A percentile compares a stretch with the other conserved stretches of the same genome.
Conservation (phyloP, 306 rosid genomes). For the Acacia acuminata region DNA sequence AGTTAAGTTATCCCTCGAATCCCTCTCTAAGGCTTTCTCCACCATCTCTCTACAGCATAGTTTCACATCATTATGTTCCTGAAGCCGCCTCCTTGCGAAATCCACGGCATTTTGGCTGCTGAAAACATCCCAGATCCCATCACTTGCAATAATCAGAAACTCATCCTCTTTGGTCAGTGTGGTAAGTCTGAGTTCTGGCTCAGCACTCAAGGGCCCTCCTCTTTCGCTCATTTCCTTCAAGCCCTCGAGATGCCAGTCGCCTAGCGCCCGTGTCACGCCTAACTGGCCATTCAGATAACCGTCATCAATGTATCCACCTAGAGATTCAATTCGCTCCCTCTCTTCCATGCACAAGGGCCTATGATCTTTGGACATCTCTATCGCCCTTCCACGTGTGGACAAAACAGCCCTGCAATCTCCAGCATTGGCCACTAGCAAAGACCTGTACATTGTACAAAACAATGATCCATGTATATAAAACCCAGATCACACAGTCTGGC, state of each 20-base stretch:
- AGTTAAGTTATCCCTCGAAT: conserved; percentile 77
- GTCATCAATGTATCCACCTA: conserved; percentile 75
- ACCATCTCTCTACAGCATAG: conserved; percentile 80
- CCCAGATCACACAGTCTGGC: background rate
- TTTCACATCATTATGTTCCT: conserved; percentile 83
- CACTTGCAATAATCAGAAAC: conserved; percentile 87
- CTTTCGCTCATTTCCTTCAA: conserved; percentile 69
- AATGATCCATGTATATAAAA: background rate
- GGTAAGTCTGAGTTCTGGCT: conserved; percentile 76
- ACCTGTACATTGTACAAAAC: conserved; percentile 44
- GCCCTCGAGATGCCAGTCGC: conserved; percentile 97
- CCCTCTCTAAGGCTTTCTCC: conserved; percentile 76
- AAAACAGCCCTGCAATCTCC: conserved; percentile 95
- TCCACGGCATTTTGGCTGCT: conserved; percentile 81
- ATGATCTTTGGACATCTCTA: conserved; percentile 89
- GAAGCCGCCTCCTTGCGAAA: conserved; percentile 76
- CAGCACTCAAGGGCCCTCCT: conserved; percentile 85
- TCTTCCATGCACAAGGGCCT: conserved; percentile 72
- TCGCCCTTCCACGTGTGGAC: conserved; percentile 67
- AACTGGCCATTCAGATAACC: conserved; percentile 78
- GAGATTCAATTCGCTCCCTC: conserved; percentile 65
- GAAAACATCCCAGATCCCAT: conserved; percentile 92
- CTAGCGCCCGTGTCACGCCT: conserved; percentile 87
- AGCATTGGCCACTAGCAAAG: conserved; percentile 93
- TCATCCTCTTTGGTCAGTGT: conserved; percentile 82